Evolutionary conservation across 768 basidiomycete genomes (phyloP), one percentile per base, ranked within the genome.

Genomic region (Auriculariales sp.): DNA sequence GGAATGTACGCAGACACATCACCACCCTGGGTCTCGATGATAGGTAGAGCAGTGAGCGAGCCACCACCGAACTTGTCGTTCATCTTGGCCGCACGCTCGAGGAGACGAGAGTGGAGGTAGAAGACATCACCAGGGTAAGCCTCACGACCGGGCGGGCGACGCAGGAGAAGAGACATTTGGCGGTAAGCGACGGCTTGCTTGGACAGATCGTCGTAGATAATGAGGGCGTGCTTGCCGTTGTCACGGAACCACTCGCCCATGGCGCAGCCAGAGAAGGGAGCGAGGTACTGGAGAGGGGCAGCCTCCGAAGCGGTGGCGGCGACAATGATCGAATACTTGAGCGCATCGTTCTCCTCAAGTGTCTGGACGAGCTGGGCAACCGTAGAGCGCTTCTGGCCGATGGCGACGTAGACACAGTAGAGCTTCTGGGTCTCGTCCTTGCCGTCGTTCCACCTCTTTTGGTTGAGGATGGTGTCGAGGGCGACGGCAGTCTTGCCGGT

Each of bases 201-300:
- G 62, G 95, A 99, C 68, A 99, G 73, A 70, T 98, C 95, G 64
- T 99, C 95, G 71, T 95, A 99, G 72, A 99, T 87, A 71, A 99
- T 98, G 60, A 98, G 79, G 56, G 94, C 93, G 70, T 99, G 95
- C 74, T 94, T 97, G 74, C 92, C 94, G 68, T 99, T 99, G 73
- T 99, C 95, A 71, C 91, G 88, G 95, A 99, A 99, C 94, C 94
- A 99, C 73, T 99, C 95, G 67, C 95, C 95, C 92, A 99, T 99
- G 62, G 95, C 95, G 70, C 91, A 94, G 56, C 95, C 95, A 58
- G 95, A 94, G 90, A 99, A 99, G 58, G 95, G 95, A 61, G 95
- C 95, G 60, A 99, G 87, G 73, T 97, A 99, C 67, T 99, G 95
- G 51, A 99, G 78, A 58, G 95, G 95, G 58, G 95, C 95, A 61